These are phyloP conservation scores for Alternaria ethzedia DNA, from an alignment of 2,329 filamentous ascomycete genomes.

Conservation along the genomic window DNA sequence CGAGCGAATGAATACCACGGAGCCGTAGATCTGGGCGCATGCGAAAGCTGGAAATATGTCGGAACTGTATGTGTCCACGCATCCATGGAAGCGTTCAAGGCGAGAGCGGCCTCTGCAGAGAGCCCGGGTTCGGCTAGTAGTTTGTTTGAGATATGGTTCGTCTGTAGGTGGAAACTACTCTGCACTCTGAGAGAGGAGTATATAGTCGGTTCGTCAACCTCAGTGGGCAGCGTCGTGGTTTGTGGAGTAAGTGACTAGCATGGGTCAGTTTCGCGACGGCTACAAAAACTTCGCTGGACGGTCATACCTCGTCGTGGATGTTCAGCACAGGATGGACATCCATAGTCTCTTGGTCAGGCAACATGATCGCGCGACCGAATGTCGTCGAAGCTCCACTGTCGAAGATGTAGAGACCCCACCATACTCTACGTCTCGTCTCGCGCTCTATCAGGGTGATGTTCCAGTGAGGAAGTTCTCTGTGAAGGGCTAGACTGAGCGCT, in stretches of 20 bases:
- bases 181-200: conserved; percentile 29
- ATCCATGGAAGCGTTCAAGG: conserved; percentile 24
- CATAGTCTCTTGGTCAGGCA: conserved; percentile 34
- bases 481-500: conserved; percentile 32
- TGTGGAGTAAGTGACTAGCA: conserved; percentile 30
- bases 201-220: conserved; percentile 24
- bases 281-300: not conserved
- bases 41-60: conserved; percentile 22
- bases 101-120: conserved; percentile 32
- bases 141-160: conserved; percentile 32
- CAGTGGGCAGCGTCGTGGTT: conserved; percentile 21
- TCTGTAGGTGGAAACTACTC: conserved; percentile 32
- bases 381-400: conserved; percentile 36
- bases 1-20: conserved; percentile 31
- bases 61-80: conserved; percentile 26
- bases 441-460: conserved; percentile 34
- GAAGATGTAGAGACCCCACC: conserved; percentile 36
- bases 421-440: conserved; percentile 30
- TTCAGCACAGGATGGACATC: conserved; percentile 33
- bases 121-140: conserved; percentile 32
- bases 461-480: conserved; percentile 36
- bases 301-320: conserved; percentile 26
- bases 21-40: conserved; percentile 9
- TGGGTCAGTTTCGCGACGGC: not conserved
- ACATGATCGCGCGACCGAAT: conserved; percentile 32